Percentiles rank a stretch among this genome's conserved stretches.
These are phyloP conservation scores for Aspergillus arachidicola DNA, from an alignment of 2,329 filamentous ascomycete species.

Conservation along the genomic window DNA sequence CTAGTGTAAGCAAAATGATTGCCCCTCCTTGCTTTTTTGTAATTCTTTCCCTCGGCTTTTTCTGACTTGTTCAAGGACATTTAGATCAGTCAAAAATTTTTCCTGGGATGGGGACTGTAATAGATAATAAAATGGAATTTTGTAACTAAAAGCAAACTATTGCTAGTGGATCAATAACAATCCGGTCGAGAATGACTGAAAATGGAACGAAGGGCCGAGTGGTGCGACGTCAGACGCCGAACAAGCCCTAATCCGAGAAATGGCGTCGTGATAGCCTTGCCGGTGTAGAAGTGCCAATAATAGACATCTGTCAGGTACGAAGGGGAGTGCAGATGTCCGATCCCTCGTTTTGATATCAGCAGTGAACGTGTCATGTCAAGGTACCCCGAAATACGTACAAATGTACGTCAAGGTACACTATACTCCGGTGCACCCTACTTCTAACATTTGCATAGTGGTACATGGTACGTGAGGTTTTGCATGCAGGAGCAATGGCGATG, in stretches of 20 bases:
- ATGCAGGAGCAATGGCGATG: neutral
- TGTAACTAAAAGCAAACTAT: neutral
- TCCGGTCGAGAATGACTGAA: neutral
- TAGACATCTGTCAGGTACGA: constrained; percentile 25
- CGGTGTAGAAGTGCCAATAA: constrained; percentile 16
- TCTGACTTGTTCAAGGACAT: neutral
- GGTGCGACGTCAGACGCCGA: constrained; percentile 10
- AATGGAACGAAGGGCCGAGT: constrained; percentile 6
- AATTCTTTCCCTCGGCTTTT: neutral
- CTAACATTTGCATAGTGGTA: neutral
- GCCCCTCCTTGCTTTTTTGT: neutral
- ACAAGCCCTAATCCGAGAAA: neutral
- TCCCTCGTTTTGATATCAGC: constrained; percentile 9
- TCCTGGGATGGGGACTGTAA: neutral
- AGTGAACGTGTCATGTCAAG: constrained; percentile 5
- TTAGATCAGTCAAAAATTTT: neutral
- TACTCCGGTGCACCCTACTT: neutral
- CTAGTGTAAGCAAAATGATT: constrained; percentile 4
- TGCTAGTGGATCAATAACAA: neutral
- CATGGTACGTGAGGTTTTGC: neutral
- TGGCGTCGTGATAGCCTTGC: constrained; percentile 18
- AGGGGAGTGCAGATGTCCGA: constrained; percentile 17
- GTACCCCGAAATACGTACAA: neutral
- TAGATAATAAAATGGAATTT: neutral
- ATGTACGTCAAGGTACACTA: neutral